Evolutionary conservation across 257 asterid species (phyloP).

Genomic region (Nicotiana knightiana): DNA sequence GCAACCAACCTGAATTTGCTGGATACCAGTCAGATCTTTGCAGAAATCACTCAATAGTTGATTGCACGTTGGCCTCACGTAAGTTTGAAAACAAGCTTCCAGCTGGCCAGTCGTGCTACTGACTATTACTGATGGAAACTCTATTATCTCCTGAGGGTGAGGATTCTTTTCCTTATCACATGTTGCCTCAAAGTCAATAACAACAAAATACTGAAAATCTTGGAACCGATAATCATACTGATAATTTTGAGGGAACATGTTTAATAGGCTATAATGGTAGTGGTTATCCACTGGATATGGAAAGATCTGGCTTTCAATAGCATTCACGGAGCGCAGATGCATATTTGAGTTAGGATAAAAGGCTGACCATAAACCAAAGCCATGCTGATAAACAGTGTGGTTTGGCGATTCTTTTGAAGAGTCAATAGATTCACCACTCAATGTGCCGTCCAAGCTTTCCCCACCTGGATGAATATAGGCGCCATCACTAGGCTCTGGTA

Average conservation of each 20-base stretch:
- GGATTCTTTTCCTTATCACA: conserved; percentile 73
- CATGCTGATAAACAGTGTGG: conserved; percentile 32
- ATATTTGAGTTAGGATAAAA: conserved; percentile 37
- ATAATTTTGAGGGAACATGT: conserved; percentile 38
- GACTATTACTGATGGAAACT: conserved; percentile 89
- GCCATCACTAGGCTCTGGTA: conserved; percentile 36
- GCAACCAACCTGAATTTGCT: conserved; percentile 72
- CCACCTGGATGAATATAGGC: conserved; percentile 35
- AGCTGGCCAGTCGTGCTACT: conserved; percentile 65
- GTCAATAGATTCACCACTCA: conserved; percentile 36
- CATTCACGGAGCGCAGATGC: conserved; percentile 34
- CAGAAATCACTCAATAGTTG: conserved; percentile 75
- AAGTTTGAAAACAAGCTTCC: conserved; percentile 78
- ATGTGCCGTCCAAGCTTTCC: conserved; percentile 27
- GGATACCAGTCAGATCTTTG: conserved; percentile 92
- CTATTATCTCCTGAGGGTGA: conserved; percentile 91
- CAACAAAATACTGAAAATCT: conserved; percentile 73
- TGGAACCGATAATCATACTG: conserved; percentile 47
- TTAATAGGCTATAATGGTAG: conserved; percentile 45
- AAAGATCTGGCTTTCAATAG: conserved; percentile 44
- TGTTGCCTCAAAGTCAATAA: conserved; percentile 90
- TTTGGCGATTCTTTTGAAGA: conserved; percentile 35
- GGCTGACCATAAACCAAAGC: conserved; percentile 43
- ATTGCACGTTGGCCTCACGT: conserved; percentile 81
- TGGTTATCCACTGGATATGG: conserved; percentile 50